Conservation (phyloP, 768 basidiomycete genomes). For the Collybiopsis confluens region DNA sequence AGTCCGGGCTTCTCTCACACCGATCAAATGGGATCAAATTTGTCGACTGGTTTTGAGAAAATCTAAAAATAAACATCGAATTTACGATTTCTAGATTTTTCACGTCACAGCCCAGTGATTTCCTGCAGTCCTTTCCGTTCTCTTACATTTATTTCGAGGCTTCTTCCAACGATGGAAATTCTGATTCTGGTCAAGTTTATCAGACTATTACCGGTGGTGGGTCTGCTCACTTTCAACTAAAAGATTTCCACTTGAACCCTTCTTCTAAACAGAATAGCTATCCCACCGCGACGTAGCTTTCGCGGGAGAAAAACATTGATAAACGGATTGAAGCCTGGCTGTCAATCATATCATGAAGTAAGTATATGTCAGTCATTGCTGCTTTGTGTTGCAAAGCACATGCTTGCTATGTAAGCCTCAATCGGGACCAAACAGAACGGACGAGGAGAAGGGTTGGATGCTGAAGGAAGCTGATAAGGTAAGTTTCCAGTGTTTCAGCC, state of each 20-base stretch:
- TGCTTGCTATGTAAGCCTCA: too few relatives aligned
- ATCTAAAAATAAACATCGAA: too few relatives aligned
- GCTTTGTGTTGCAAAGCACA: too few relatives aligned
- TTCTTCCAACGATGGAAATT: constrained; percentile 17
- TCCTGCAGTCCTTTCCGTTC: constrained; percentile 28
- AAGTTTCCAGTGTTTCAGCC: too few relatives aligned
- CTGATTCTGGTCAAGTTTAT: constrained; percentile 25
- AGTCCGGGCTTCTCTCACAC: too few relatives aligned
- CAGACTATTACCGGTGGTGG: constrained; percentile 23
- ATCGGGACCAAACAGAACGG: too few relatives aligned
- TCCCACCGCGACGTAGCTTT: not conserved
- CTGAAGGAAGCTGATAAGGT: too few relatives aligned
- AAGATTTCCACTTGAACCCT: not conserved
- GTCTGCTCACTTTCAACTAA: not conserved
- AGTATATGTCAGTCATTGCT: too few relatives aligned
- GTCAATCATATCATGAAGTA: constrained; percentile 15
- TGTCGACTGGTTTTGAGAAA: too few relatives aligned
- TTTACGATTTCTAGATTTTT: too few relatives aligned
- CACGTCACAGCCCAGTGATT: constrained; percentile 13
- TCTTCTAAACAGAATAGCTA: constrained; percentile 9
- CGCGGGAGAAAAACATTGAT: constrained; percentile 12
- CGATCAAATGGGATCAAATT: too few relatives aligned
- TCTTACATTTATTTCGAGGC: constrained; percentile 22
- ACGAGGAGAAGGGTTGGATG: too few relatives aligned
- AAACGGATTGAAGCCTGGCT: not conserved